Evolutionary conservation across 306 rosid genomes (phyloP).

Genomic region (Prunus fruticosa): DNA sequence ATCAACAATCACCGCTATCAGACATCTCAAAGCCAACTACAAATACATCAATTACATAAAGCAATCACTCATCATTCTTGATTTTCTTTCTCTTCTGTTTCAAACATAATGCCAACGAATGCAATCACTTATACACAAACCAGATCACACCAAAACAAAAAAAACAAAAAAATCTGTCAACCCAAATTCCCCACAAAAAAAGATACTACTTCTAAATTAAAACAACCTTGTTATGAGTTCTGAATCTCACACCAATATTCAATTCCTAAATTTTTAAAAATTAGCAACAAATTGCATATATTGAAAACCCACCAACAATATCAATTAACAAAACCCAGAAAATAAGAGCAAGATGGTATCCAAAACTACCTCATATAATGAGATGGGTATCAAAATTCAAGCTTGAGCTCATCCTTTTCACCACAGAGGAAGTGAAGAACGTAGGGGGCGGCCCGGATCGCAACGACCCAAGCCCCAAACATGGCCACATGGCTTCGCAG

Average conservation of each 20-base stretch:
- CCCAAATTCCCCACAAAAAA: background rate
- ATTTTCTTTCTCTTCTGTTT: background rate
- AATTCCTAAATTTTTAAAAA: background rate
- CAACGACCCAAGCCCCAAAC: conserved; percentile 88
- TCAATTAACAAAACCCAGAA: background rate
- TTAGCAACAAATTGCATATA: background rate
- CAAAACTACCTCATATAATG: conserved; percentile 24
- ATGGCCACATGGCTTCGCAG: conserved; percentile 67
- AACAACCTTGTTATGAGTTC: background rate
- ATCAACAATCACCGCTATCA: too few relatives aligned
- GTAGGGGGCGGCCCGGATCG: conserved; percentile 76
- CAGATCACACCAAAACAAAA: background rate
- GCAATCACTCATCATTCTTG: background rate
- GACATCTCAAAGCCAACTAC: background rate
- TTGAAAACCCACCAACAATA: background rate
- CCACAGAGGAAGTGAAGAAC: conserved; percentile 62
- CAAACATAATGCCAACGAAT: background rate
- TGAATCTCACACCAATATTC: background rate
- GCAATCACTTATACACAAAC: background rate
- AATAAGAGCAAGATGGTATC: background rate
- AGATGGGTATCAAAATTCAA: conserved; percentile 43
- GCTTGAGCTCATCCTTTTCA: conserved; percentile 79
- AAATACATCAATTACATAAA: background rate
- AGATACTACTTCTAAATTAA: background rate
- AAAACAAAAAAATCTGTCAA: background rate